Evolutionary conservation across 495 filamentous ascomycete genomes (phyloP), one percentile per base, ranked within the genome.

Genomic region (Clavariopsis aquatica): DNA sequence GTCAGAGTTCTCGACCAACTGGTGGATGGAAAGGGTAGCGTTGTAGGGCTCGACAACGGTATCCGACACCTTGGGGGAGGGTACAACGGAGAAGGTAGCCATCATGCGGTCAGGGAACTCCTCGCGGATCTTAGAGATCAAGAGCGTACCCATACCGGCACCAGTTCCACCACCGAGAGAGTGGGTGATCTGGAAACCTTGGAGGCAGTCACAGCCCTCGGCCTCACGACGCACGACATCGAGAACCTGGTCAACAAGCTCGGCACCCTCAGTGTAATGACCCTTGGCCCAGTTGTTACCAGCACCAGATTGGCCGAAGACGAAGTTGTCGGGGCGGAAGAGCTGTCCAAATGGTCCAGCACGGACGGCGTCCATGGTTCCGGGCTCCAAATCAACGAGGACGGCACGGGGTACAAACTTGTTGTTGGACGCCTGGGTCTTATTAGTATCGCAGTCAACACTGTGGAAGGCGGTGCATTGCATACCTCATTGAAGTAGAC

Each of bases 201-300:
- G 94, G 70, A 99, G 91, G 84, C 94, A 99, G 86, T 99, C 94
- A 78, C 94, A 98, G 73, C 87, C 93, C 81, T 99, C 94, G 70
- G 95, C 94, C 84, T 99, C 94, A 74, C 94, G 95, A 77, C 94
- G 94, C 71, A 99, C 93, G 68, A 99, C 94, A 80, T 99, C 94
- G 72, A 99, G 84, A 66, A 99, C 94, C 72, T 96, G 85, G 82
- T 99, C 94, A 56, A 99, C 94, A 69, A 99, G 86, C 84, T 99
- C 94, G 73, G 94, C 94, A 85, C 94, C 94, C 84, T 99, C 94
- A 62, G 94, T 99, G 87, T 99, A 99, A 81, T 99, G 94, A 78
- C 94, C 94, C 89, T 99, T 99, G 77, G 94, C 94, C 94, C 94
- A 99, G 85, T 98, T 99, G 90, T 99, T 99, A 82, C 94, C 94